Conservation (phyloP, 768 basidiomycete genomes). For the Rhodocollybia butyracea region DNA sequence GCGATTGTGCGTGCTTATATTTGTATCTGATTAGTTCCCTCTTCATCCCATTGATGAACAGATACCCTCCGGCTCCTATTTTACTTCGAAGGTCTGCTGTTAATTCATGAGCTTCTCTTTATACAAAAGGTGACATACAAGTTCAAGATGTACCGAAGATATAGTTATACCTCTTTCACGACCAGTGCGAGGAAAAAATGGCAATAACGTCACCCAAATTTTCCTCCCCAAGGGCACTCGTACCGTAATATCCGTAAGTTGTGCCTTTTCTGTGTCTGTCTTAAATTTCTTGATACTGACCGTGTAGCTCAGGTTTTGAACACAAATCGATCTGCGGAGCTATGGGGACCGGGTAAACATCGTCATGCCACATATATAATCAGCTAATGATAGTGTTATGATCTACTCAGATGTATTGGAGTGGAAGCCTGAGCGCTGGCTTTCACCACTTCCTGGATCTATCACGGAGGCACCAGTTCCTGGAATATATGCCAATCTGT, state of each 20-base stretch:
- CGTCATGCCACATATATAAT: neutral
- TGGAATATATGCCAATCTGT: conserved; percentile 44
- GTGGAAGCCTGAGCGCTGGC: conserved; percentile 55
- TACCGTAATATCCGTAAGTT: conserved; percentile 27
- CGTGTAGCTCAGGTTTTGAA: conserved; percentile 18
- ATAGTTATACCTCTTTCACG: conserved; percentile 37
- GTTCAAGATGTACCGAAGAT: conserved; percentile 31
- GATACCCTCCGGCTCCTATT: conserved; percentile 16
- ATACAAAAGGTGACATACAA: neutral
- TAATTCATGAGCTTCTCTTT: neutral
- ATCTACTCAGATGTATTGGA: conserved; percentile 31
- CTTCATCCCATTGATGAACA: neutral
- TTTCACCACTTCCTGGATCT: conserved; percentile 33
- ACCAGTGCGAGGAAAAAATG: conserved; percentile 34
- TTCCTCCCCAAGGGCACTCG: conserved; percentile 35
- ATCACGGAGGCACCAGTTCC: conserved; percentile 36
- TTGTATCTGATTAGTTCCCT: neutral
- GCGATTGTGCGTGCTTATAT: conserved; percentile 28
- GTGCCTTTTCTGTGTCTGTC: neutral
- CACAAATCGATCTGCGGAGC: conserved; percentile 34
- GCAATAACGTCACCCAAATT: conserved; percentile 32
- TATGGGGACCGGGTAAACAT: conserved; percentile 37
- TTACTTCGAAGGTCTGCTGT: conserved; percentile 19
- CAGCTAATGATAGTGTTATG: neutral
- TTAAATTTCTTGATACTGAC: neutral